A percentile compares a stretch with the other conserved stretches of the same genome.
Evolutionary conservation across 768 basidiomycete species (phyloP).

Genomic region (Mycena indigotica): DNA sequence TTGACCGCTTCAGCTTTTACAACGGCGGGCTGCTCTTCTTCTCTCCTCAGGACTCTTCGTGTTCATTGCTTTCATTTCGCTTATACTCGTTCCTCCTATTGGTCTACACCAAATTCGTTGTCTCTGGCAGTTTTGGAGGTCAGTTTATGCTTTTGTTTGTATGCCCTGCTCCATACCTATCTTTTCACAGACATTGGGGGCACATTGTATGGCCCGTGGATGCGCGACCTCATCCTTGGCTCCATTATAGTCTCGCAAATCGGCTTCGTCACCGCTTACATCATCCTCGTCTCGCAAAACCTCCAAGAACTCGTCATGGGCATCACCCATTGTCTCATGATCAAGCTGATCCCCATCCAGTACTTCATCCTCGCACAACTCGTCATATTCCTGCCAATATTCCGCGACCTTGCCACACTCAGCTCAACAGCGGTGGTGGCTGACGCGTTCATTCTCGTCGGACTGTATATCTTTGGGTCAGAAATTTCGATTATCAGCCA

Average conservation of each 20-base stretch:
- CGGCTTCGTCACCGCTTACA: constrained; percentile 89
- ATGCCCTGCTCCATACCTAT: background rate
- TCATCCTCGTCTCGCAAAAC: constrained; percentile 94
- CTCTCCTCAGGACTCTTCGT: constrained; percentile 67
- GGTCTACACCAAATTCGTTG: constrained; percentile 82
- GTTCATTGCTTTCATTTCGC: constrained; percentile 80
- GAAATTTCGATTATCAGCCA: constrained; percentile 71
- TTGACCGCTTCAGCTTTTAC: constrained; percentile 64
- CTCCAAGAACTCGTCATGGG: constrained; percentile 45
- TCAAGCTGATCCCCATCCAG: constrained; percentile 64
- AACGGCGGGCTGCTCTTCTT: constrained; percentile 97
- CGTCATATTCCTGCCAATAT: constrained; percentile 84
- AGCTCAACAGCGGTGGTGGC: constrained; percentile 90
- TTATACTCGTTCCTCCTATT: constrained; percentile 94
- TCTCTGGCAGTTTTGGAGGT: constrained; percentile 95
- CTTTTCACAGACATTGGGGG: constrained; percentile 82
- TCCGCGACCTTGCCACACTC: constrained; percentile 93
- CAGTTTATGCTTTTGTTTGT: constrained; percentile 20
- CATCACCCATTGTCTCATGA: constrained; percentile 56
- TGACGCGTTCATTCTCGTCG: constrained; percentile 88
- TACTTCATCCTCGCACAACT: constrained; percentile 86
- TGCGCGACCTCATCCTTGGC: constrained; percentile 85
- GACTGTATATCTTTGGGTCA: constrained; percentile 85
- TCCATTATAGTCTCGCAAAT: constrained; percentile 90
- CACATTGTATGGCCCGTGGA: constrained; percentile 85